Evolutionary conservation across 2,329 filamentous ascomycete genomes (phyloP).

Genomic region (Pestalotiopsis sp.): DNA sequence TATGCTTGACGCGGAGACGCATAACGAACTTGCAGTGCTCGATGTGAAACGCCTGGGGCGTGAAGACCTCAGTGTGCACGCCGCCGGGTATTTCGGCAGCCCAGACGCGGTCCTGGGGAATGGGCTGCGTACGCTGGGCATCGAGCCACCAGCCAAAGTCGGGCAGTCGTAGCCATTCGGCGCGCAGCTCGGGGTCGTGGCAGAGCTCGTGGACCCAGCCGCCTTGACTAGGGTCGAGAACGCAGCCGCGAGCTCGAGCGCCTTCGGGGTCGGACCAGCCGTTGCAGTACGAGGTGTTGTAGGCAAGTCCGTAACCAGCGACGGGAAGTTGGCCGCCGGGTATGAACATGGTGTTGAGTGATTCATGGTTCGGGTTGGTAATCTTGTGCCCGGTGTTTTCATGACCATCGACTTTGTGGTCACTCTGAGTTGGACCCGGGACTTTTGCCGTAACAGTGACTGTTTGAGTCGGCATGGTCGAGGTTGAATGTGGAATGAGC

Average conservation of each 20-base stretch:
- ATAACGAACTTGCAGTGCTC: conserved; percentile 2
- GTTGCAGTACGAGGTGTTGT: conserved; percentile 4
- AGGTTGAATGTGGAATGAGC: not conserved
- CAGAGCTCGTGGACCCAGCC: not conserved
- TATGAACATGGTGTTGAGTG: not conserved
- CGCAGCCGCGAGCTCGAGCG: not conserved
- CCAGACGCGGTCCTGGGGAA: not conserved
- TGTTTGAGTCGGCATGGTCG: not conserved
- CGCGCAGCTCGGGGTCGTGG: not conserved
- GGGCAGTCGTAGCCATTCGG: not conserved
- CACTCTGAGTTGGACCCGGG: not conserved
- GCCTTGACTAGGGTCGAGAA: not conserved
- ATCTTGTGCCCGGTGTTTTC: not conserved
- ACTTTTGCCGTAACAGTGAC: not conserved
- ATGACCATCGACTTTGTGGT: not conserved
- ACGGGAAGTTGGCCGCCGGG: not conserved
- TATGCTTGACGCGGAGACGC: not conserved
- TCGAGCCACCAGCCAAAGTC: not conserved
- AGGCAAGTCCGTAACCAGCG: not conserved
- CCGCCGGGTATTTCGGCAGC: not conserved
- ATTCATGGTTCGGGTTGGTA: not conserved
- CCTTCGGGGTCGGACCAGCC: not conserved
- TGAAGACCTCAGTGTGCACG: not conserved
- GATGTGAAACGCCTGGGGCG: not conserved
- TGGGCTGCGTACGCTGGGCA: not conserved